Conservation (phyloP, 176 grass and related monocot genomes). For the Neostapfia colusana region DNA sequence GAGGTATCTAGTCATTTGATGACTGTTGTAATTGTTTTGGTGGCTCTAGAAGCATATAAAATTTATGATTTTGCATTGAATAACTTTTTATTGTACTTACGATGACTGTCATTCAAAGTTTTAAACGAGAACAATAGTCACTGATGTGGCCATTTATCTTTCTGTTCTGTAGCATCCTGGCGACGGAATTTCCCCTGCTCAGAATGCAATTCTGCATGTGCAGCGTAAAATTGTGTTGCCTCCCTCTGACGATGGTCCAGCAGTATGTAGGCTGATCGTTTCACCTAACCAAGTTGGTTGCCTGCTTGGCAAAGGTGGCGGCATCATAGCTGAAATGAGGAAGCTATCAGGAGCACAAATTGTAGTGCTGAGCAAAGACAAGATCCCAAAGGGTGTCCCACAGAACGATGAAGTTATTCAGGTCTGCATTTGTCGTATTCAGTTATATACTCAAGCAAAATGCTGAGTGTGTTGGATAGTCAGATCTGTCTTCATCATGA, state of each 20-base stretch:
- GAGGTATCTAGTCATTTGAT: slow-evolving; percentile 18
- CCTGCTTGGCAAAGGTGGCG: slow-evolving; percentile 88
- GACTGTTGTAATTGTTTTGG: neutral
- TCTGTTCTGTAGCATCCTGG: slow-evolving; percentile 61
- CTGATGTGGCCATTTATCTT: slow-evolving; percentile 37
- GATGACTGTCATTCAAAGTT: slow-evolving; percentile 13
- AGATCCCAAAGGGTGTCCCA: slow-evolving; percentile 61
- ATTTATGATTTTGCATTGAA: slow-evolving; percentile 7
- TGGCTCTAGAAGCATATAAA: neutral
- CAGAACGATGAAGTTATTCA: slow-evolving; percentile 84
- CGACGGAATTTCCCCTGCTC: slow-evolving; percentile 82
- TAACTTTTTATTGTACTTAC: neutral
- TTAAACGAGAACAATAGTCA: slow-evolving; percentile 10
- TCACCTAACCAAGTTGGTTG: slow-evolving; percentile 83
- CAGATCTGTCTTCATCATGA: neutral
- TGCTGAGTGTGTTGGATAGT: neutral
- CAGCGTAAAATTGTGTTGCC: slow-evolving; percentile 61
- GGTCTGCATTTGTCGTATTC: slow-evolving; percentile 46
- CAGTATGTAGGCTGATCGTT: slow-evolving; percentile 62
- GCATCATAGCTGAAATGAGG: slow-evolving; percentile 93
- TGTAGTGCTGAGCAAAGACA: slow-evolving; percentile 74
- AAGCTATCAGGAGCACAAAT: slow-evolving; percentile 86
- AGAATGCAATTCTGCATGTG: slow-evolving; percentile 87
- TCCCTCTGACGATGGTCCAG: slow-evolving; percentile 44
- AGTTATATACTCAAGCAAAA: neutral